Evolutionary conservation across 1,139 yeast species (phyloP), one percentile per base, ranked within the genome.

Genomic region (Yamadazyma friedrichii): DNA sequence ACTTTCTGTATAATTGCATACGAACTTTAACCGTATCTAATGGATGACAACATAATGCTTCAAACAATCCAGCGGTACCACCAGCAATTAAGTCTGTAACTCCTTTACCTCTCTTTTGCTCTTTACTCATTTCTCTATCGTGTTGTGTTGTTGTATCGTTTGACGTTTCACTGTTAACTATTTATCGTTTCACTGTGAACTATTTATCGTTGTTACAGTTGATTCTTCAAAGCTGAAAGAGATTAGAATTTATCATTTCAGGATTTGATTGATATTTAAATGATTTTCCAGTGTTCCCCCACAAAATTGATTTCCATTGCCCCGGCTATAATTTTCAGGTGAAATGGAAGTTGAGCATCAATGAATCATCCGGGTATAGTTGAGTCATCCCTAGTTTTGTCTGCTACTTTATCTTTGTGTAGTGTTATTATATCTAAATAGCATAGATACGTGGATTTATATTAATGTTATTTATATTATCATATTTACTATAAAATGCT

Each of bases 31-130:
- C 88, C 38, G 98, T 93, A 58, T 84, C 93, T 57, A 91, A 77
- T 11, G 98, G 98, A 64, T 93, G 98, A 65, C 98, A 93, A 62
- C 94, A 83, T 51, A 93, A 76, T 15, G 98, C 98, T 70, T 93
- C 98, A 61, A 89, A 88, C 48, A 91, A 75, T 47, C 98, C 98
- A 15, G 98, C 98, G 11, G 94, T 84, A 57, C 98, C 98, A 53
- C 98, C 98, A 36, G 98, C 95, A 42, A 89, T 74, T 56, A 91
- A 77, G 62, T 89, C 96, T 46, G 87, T 78, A 31, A 84, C 80
- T 33, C 74, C 61, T 38, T 20, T 20, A 5, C 70, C 70, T 42
- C 68, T 51, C 25, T 45, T 47, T 41, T 50, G 50, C 15, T 27
- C 26, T 25, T 36, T 30, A 37, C 41, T 37, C 43, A 41, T 41